A percentile compares a stretch with the other conserved stretches of the same genome.
Conservation (phyloP, 768 basidiomycete species). For the Crucibulum laeve region DNA sequence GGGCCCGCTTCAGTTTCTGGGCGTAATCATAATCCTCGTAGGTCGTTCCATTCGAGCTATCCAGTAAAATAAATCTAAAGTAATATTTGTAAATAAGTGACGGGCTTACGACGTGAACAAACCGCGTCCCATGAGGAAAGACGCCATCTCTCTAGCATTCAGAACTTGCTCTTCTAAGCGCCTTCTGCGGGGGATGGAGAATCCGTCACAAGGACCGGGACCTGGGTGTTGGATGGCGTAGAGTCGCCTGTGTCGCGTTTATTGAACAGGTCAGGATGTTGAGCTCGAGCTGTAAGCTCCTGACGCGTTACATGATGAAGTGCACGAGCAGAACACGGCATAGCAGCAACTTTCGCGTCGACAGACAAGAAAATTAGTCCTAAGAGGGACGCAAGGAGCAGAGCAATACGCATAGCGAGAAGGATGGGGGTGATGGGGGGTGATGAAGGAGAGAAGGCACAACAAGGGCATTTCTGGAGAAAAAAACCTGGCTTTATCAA, state of each 20-base stretch:
- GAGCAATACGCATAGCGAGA: background rate
- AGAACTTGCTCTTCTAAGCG: conserved; percentile 8
- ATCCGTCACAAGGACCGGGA: background rate
- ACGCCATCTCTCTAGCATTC: conserved; percentile 7
- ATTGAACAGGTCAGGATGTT: conserved; percentile 9
- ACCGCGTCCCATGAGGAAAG: conserved; percentile 9
- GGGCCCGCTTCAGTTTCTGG: background rate
- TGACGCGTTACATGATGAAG: conserved; percentile 6
- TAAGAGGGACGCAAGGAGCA: background rate
- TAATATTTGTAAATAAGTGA: background rate
- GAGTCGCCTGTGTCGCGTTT: conserved; percentile 6
- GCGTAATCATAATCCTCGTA: conserved; percentile 8
- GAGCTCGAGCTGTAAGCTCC: conserved; percentile 6
- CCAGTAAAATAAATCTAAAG: background rate
- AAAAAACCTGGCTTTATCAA: too few relatives aligned
- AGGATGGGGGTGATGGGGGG: background rate
- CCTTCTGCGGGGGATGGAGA: background rate
- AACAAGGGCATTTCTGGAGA: background rate
- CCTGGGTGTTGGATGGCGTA: background rate
- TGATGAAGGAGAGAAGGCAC: background rate
- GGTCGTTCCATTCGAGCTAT: conserved; percentile 8
- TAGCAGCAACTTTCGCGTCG: background rate
- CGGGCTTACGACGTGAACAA: conserved; percentile 9
- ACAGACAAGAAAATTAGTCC: background rate
- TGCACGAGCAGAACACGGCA: background rate